These are phyloP conservation scores for Sugiyamaella valdiviana DNA, from an alignment of 805 yeast species.

Conservation along the genomic window DNA sequence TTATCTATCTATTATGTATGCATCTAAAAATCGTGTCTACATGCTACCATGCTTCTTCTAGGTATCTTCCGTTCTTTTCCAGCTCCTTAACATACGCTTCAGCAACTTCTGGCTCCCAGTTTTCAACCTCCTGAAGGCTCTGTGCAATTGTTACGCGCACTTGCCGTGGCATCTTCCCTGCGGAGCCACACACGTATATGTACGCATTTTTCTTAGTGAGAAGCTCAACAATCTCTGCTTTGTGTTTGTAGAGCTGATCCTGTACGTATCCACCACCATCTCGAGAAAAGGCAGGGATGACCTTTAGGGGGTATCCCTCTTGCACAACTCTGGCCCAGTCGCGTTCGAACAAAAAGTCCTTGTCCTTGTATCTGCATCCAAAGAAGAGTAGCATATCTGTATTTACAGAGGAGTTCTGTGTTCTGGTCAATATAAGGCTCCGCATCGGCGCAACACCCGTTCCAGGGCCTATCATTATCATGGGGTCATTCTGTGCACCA, in stretches of 20 bases:
- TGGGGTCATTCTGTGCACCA: conserved; percentile 36
- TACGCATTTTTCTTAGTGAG: conserved; percentile 51
- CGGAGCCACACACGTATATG: conserved; percentile 83
- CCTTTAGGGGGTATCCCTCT: conserved; percentile 32
- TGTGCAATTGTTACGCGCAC: conserved; percentile 74
- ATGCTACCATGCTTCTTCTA: conserved; percentile 83
- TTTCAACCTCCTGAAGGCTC: conserved; percentile 44
- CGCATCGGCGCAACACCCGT: conserved; percentile 96
- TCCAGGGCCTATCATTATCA: conserved; percentile 82
- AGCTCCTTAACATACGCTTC: conserved; percentile 46
- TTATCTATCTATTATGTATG: not conserved
- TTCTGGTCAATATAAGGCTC: conserved; percentile 46
- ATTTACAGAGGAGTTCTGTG: conserved; percentile 9
- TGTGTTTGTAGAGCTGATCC: conserved; percentile 52
- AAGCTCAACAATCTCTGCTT: conserved; percentile 44
- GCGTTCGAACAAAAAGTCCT: conserved; percentile 62
- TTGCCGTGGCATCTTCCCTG: conserved; percentile 90
- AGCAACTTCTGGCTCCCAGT: conserved; percentile 42
- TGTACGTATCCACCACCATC: conserved; percentile 64
- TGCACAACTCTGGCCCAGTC: conserved; percentile 41
- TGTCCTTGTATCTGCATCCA: conserved; percentile 63
- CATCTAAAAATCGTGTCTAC: not conserved
- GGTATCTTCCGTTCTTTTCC: conserved; percentile 61
- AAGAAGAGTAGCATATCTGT: conserved; percentile 49
- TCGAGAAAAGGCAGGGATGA: conserved; percentile 42